Percentiles rank a stretch among this genome's conserved stretches.
Conservation (phyloP, 1,284 basidiomycete species). For the Sanghuangporus baumii region DNA sequence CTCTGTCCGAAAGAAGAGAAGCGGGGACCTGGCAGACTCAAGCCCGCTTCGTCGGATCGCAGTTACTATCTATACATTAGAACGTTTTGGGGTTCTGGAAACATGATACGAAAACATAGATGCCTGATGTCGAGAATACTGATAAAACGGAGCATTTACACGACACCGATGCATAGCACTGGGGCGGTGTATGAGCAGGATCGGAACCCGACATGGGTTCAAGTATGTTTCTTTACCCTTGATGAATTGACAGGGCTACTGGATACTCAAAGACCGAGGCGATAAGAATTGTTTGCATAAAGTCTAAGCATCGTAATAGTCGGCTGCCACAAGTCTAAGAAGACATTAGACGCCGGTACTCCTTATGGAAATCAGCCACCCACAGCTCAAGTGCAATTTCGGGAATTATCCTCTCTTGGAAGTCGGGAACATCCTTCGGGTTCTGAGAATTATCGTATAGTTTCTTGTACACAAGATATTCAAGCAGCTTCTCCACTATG, state of each 20-base stretch:
- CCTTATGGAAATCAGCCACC: slow-evolving; percentile 27
- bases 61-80: background rate
- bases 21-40: background rate
- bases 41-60: background rate
- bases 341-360: background rate
- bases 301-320: slow-evolving; percentile 51
- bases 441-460: slow-evolving; percentile 53
- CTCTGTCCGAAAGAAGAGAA: no score
- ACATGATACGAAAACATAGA: background rate
- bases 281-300: background rate
- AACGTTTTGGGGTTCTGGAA: background rate
- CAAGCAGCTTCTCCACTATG: slow-evolving; percentile 76
- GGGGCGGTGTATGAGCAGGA: no score
- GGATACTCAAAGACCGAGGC: background rate
- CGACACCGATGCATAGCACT: background rate
- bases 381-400: slow-evolving; percentile 82
- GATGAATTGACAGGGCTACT: background rate
- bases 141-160: background rate
- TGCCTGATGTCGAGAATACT: background rate
- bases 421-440: slow-evolving; percentile 74
- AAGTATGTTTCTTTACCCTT: background rate
- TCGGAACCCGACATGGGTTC: no score
- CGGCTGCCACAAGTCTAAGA: slow-evolving; percentile 60
- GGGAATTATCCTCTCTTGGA: slow-evolving; percentile 70
- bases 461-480: slow-evolving; percentile 77